phyloP scores from a whole-genome alignment of 1,284 basidiomycete species.

The Ceratorhiza oryzae-sativae region DNA sequence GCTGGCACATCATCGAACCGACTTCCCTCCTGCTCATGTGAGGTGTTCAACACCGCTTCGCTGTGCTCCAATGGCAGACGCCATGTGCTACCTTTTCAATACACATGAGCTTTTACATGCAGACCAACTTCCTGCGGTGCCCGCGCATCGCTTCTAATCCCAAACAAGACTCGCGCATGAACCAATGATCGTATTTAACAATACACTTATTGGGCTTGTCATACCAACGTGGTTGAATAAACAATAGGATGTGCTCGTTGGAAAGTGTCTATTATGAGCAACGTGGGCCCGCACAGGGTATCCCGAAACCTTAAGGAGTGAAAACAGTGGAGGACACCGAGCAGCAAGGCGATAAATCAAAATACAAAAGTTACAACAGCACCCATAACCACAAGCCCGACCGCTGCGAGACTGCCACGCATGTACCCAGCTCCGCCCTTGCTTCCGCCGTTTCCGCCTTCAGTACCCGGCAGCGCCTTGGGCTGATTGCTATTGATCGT shows the following conservation, averaged over 20 bases:
- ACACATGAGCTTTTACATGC: too few relatives aligned
- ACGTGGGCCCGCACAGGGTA: neutral
- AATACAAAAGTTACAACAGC: neutral
- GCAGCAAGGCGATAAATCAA: neutral
- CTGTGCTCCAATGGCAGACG: too few relatives aligned
- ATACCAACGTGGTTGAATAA: too few relatives aligned
- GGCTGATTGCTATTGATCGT: conserved; percentile 19
- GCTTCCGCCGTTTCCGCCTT: conserved; percentile 2
- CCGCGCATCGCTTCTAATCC: too few relatives aligned
- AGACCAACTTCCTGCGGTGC: too few relatives aligned
- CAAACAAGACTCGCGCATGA: too few relatives aligned
- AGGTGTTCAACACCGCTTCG: too few relatives aligned
- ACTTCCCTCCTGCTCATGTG: too few relatives aligned
- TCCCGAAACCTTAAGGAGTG: neutral
- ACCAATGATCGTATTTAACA: neutral
- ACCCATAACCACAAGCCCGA: neutral
- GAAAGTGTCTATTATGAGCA: neutral
- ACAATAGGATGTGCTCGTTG: too few relatives aligned
- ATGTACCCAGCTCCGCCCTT: neutral
- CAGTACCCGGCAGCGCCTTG: conserved; percentile 17
- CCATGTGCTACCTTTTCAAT: too few relatives aligned
- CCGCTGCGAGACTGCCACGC: neutral
- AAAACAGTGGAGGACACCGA: too few relatives aligned
- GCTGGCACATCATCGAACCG: too few relatives aligned
- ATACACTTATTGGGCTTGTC: neutral